A percentile compares a stretch with the other conserved stretches of the same genome.
Conservation (phyloP, 495 filamentous ascomycete species). For the Aspergillus nanangensis region DNA sequence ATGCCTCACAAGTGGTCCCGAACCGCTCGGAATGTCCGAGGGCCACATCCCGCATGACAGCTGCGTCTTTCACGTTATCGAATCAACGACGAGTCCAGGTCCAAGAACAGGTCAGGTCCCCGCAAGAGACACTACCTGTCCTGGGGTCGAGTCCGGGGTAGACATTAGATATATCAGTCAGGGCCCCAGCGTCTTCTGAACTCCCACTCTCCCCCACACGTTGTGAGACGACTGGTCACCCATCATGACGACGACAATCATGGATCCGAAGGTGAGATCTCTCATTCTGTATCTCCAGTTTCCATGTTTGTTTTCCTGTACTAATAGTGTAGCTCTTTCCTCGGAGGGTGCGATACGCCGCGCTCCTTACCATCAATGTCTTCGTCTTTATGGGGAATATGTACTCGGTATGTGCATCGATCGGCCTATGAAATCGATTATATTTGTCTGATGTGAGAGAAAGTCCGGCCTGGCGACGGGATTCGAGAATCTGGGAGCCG, state of each 20-base stretch:
- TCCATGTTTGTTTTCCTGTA: too few relatives aligned
- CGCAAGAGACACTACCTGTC: too few relatives aligned
- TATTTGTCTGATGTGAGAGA: too few relatives aligned
- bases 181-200: neutral
- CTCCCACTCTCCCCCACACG: neutral
- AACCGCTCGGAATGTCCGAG: slow-evolving; percentile 16
- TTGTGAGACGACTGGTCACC: neutral
- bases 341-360: slow-evolving; percentile 24
- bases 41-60: slow-evolving; percentile 1
- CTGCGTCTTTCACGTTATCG: too few relatives aligned
- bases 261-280: slow-evolving; percentile 4
- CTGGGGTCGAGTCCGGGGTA: neutral
- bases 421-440: too few relatives aligned
- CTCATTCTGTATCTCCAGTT: too few relatives aligned
- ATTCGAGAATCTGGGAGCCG: slow-evolving; percentile 26
- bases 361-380: slow-evolving; percentile 31
- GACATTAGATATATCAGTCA: neutral
- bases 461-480: slow-evolving; percentile 32
- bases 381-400: slow-evolving; percentile 38
- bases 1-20: slow-evolving; percentile 20
- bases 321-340: slow-evolving; percentile 19
- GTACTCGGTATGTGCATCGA: slow-evolving; percentile 31
- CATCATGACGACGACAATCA: neutral
- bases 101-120: too few relatives aligned
- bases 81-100: too few relatives aligned